Base-by-base conservation (phyloP, 805 yeast species). In the Myxozyma monticola region DNA sequence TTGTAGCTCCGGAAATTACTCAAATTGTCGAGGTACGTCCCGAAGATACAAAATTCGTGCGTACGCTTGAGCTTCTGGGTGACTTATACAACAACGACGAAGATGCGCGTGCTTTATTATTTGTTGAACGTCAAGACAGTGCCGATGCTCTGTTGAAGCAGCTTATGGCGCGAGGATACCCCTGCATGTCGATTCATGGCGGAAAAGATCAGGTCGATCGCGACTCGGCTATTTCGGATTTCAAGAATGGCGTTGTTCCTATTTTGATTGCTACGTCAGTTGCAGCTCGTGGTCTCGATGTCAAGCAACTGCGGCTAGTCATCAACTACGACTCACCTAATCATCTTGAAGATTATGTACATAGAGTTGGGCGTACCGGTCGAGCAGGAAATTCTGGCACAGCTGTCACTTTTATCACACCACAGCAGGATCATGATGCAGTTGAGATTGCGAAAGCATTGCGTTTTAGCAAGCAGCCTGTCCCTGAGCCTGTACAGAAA, bases 301-400 rank as follows among this genome's bases (percentile, higher is more conserved):
- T 93, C n/a, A 85, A 88, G 45, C 84, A 83, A 20, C 76, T 91
- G 22, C 81, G 81, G 49, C 66, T 90, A 37, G 98, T 93, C 1
- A 72, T 93, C 5, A 86, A 93, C 69, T 86, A 77, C 61, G 89
- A 85, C 58, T 77, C 88, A 0, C 95, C 96, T 0, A 86, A 77
- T 56, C 95, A 90, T 53, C 76, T 89, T 76, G 98, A 95, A 56
- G 98, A 93, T 65, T 93, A 93, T 63, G 91, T 93, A 10, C 99
- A 93, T 69, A 77, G 98, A 7, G 96, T 90, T 0, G 99, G 99
- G 0, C 74, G 99, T 50, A 93, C 99, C 0, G 99, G 97, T 0
- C 75, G 99, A 53, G 98, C 97, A 1, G 93, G 93, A 0, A 76
- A 76, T 30, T 70, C 68, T 2, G 99, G 99, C 1, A 72, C 72